Percentiles rank a stretch among this genome's conserved stretches.
Evolutionary conservation across 768 basidiomycete species (phyloP).

Genomic region (Gloeophyllum trabeum): DNA sequence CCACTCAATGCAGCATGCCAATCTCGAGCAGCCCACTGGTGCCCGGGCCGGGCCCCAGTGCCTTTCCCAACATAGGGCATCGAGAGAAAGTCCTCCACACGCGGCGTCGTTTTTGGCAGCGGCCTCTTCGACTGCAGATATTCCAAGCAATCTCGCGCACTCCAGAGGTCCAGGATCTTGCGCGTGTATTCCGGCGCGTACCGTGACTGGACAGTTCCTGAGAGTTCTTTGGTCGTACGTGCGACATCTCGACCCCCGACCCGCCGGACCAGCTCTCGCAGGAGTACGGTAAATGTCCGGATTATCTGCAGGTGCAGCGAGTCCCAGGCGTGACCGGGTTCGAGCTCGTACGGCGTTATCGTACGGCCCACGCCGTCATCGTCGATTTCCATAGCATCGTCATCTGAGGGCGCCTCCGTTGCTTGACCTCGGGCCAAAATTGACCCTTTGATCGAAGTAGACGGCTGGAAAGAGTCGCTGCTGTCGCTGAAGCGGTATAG

Average conservation of each 20-base stretch:
- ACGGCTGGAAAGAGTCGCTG: background rate
- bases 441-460: background rate
- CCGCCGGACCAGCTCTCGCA: constrained; percentile 44
- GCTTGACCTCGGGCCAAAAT: too few species aligned
- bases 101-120: constrained; percentile 25
- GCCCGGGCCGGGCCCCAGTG: constrained; percentile 50
- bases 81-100: constrained; percentile 33
- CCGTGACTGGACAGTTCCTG: constrained; percentile 30
- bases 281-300: constrained; percentile 53
- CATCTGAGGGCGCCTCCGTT: too few species aligned
- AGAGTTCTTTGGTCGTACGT: constrained; percentile 12
- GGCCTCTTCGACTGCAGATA: constrained; percentile 36
- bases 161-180: constrained; percentile 39
- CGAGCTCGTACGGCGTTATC: constrained; percentile 18
- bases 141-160: constrained; percentile 39
- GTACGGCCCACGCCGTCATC: constrained; percentile 25
- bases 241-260: constrained; percentile 38
- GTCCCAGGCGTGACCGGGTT: constrained; percentile 49
- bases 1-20: constrained; percentile 46
- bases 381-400: constrained; percentile 48
- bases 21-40: constrained; percentile 62
- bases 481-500: background rate
- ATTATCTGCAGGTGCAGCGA: constrained; percentile 57
- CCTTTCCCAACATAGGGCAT: constrained; percentile 32
- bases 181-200: constrained; percentile 43